Percentiles rank a stretch among this genome's conserved stretches.
These are phyloP conservation scores for Pseudomassariella vexata DNA, from an alignment of 2,329 filamentous ascomycete genomes.

Conservation along the genomic window DNA sequence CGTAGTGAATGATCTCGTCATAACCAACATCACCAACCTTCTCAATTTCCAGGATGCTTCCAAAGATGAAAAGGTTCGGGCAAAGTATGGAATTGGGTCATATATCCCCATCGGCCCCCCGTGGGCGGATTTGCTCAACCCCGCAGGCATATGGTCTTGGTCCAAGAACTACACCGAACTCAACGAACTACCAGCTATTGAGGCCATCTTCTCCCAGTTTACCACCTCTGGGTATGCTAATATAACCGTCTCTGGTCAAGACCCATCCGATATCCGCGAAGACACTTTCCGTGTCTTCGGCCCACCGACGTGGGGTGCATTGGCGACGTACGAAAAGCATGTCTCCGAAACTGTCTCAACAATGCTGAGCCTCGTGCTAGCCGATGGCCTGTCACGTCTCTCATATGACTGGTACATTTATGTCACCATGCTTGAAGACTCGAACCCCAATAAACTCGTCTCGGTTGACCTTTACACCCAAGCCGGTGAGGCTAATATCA, in stretches of 20 bases:
- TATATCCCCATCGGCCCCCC: not conserved
- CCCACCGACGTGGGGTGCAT: not conserved
- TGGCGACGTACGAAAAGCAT: not conserved
- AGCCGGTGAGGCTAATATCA: not conserved
- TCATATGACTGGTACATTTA: not conserved
- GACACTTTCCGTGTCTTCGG: not conserved
- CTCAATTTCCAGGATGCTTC: not conserved
- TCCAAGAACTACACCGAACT: not conserved
- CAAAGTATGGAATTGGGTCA: not conserved
- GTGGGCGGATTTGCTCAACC: not conserved
- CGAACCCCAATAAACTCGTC: not conserved
- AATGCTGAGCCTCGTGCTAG: not conserved
- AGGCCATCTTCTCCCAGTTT: not conserved
- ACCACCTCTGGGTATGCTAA: too few relatives aligned
- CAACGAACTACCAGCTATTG: not conserved
- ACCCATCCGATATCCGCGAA: too few relatives aligned
- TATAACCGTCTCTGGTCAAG: too few relatives aligned
- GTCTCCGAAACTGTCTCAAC: not conserved
- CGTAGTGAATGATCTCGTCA: not conserved
- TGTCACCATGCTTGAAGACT: not conserved
- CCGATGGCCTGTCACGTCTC: slow-evolving; percentile 1
- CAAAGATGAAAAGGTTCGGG: not conserved
- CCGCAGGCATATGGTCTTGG: not conserved
- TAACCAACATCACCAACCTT: not conserved
- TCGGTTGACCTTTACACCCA: not conserved